Evolutionary conservation across 75 land plant species (phyloP).

Genomic region (Adiantum capillusveneris): DNA sequence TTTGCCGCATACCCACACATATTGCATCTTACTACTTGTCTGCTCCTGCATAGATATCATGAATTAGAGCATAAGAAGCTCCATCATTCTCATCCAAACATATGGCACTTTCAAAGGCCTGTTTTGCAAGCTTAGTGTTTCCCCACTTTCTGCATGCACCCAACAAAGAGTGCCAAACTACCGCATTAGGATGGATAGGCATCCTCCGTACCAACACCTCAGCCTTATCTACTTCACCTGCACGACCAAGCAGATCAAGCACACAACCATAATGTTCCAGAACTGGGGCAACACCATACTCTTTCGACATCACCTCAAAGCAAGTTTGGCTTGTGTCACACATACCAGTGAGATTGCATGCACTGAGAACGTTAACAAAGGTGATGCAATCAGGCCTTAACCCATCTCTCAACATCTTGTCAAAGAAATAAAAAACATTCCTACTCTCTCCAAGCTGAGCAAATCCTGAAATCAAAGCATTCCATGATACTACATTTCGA

Average conservation of each 20-base stretch:
- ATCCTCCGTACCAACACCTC: conserved; percentile 4
- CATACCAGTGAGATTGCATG: conserved; percentile 20
- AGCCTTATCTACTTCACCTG: conserved; percentile 11
- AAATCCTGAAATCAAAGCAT: conserved; percentile 29
- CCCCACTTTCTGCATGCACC: conserved; percentile 6
- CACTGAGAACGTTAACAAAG: conserved; percentile 42
- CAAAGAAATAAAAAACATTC: conserved; percentile 18
- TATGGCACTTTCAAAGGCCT: not conserved
- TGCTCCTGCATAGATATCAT: too few species aligned
- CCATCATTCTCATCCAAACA: too few species aligned
- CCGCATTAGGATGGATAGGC: conserved; percentile 2
- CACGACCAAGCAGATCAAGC: conserved; percentile 20
- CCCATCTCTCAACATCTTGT: conserved; percentile 17
- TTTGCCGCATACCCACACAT: too few species aligned
- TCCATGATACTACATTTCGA: conserved; percentile 37
- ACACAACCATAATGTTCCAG: conserved; percentile 15
- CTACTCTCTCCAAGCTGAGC: conserved; percentile 20
- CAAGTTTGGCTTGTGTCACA: conserved; percentile 4
- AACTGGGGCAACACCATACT: conserved; percentile 1
- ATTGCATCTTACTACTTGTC: too few species aligned
- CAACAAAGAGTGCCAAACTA: conserved; percentile 1
- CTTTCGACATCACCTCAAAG: not conserved
- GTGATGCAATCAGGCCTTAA: conserved; percentile 44
- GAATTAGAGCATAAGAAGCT: too few species aligned
- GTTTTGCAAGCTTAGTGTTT: not conserved